These are phyloP conservation scores for Corymbia citriodora DNA, from an alignment of 441 rosid species.

Conservation along the genomic window DNA sequence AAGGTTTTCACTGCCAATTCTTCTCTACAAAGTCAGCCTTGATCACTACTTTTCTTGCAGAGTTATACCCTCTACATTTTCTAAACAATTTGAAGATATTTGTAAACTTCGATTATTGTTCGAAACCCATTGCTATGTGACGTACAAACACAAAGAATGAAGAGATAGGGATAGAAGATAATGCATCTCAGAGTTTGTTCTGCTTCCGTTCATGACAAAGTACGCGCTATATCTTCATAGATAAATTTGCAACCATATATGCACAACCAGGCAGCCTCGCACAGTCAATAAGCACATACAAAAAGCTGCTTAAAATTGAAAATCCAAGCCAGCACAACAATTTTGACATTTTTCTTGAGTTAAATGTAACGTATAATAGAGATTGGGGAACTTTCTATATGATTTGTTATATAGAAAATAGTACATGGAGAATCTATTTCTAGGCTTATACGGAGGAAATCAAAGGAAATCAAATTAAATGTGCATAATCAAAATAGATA, in stretches of 20 bases:
- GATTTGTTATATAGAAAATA: too few relatives aligned
- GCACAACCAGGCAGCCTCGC: background rate
- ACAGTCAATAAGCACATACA: background rate
- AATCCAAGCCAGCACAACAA: background rate
- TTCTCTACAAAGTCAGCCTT: background rate
- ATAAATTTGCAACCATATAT: background rate
- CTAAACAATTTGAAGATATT: background rate
- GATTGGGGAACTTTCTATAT: too few relatives aligned
- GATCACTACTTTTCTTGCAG: background rate
- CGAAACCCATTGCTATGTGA: background rate
- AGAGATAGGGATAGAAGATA: background rate
- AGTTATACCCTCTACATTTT: background rate
- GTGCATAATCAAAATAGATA: too few relatives aligned
- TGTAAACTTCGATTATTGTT: background rate
- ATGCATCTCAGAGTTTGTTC: background rate
- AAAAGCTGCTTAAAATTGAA: background rate
- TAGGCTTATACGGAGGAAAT: too few relatives aligned
- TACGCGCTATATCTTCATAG: background rate
- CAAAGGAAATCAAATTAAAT: too few relatives aligned
- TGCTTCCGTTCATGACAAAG: background rate
- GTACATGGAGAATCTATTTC: too few relatives aligned
- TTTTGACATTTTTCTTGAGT: background rate
- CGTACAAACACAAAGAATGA: background rate
- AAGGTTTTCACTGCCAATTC: background rate
- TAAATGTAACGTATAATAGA: too few relatives aligned